Percentiles rank a stretch among this genome's conserved stretches.
These are phyloP conservation scores for Cicer chorassanicum DNA, from an alignment of 306 rosid genomes.

Conservation along the genomic window DNA sequence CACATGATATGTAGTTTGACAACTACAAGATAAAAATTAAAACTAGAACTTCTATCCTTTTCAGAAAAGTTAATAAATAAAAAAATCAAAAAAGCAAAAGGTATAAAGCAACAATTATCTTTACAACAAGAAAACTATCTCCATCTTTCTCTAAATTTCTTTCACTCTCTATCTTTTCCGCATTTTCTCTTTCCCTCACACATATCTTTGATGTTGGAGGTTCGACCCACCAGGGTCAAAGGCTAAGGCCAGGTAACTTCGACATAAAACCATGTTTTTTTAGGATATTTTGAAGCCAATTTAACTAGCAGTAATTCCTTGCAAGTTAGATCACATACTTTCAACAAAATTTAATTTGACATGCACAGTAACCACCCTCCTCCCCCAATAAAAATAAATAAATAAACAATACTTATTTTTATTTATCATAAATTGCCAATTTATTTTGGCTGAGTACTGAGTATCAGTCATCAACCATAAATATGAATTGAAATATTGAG, in stretches of 20 bases:
- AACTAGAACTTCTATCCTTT: constrained; percentile 5
- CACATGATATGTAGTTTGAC: constrained; percentile 13
- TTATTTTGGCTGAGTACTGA: background rate
- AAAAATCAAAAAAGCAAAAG: background rate
- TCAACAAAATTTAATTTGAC: background rate
- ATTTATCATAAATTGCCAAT: constrained; percentile 5
- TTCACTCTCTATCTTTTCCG: too few species aligned
- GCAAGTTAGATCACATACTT: constrained; percentile 11
- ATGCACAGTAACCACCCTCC: background rate
- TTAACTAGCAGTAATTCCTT: background rate
- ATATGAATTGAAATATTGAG: background rate
- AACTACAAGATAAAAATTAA: constrained; percentile 1
- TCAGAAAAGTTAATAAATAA: background rate
- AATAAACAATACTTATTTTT: background rate
- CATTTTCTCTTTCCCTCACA: too few species aligned
- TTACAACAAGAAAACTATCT: too few species aligned
- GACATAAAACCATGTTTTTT: background rate
- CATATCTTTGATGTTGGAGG: background rate
- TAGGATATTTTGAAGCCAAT: background rate
- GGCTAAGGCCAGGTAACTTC: background rate
- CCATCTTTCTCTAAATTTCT: too few species aligned
- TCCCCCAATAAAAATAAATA: background rate
- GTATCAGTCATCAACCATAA: constrained; percentile 1
- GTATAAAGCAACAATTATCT: background rate
- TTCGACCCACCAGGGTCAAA: background rate